Evolutionary conservation across 2,329 filamentous ascomycete species (phyloP), one percentile per base, ranked within the genome.

Genomic region (Calycina herbarum): DNA sequence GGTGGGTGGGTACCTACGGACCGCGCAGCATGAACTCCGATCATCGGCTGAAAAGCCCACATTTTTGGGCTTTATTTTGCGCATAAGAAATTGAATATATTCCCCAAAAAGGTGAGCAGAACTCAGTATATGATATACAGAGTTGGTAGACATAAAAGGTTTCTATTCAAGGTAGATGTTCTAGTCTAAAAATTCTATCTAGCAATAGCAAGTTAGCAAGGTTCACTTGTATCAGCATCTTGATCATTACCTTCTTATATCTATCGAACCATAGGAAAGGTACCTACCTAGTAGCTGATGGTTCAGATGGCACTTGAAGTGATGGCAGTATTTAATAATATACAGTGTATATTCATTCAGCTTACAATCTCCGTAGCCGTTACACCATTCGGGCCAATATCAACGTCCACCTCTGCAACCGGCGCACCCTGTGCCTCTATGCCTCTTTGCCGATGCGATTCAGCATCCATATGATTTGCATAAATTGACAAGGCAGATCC

Each of bases 401-500:
- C 67, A 57, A 74, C 67, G 56, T 71, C 71, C 17, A 74, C 69
- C 59, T 72, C 68, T 11, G 66, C 67, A 27, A 69, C 66, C 17
- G 72, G 69, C 10, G 31, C 66, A n/a, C 64, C 64, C 56, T 66
- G 54, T 31, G 54, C 51, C 40, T 69, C 66, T 20, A 63, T 33
- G 48, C 54, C 59, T 27, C 59, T 68, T 51, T 67, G 66, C 63
- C 61, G 67, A 31, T 71, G 57, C 13, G 54, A 64, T 11, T 69
- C 64, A 1, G 35, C 35, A 68, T 73, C 70, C 60, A 73, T 65
- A 10, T 66, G 64, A 48, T 64, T 65, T 13, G 72, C 68, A 63
- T 70, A 72, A 31, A 71, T 68, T 5, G 67, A 68, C 42, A 75
- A 64, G 20, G 70, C 69, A 15, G 70, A 67, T 5, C 73, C 74